Evolutionary conservation across 331 rosid genomes (phyloP).

Genomic region (Rosa hybrid): DNA sequence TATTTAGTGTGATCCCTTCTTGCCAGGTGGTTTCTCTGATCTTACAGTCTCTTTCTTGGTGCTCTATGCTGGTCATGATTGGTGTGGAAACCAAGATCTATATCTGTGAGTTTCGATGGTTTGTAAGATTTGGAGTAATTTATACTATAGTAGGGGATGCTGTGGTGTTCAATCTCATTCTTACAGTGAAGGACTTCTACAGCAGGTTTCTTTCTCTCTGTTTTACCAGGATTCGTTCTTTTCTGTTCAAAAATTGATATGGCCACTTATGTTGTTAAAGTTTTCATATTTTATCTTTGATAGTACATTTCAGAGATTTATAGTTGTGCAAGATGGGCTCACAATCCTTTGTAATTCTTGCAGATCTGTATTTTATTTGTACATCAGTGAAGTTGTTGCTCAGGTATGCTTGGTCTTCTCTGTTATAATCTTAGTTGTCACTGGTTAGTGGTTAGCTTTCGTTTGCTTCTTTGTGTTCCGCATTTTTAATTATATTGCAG

Average conservation of each 20-base stretch:
- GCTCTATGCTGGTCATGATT: slow-evolving; percentile 76
- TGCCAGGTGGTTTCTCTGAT: slow-evolving; percentile 66
- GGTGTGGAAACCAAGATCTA: slow-evolving; percentile 76
- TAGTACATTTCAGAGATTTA: background rate
- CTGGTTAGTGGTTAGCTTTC: background rate
- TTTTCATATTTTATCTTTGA: background rate
- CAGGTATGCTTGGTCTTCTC: slow-evolving; percentile 54
- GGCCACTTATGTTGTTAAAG: background rate
- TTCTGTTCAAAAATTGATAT: background rate
- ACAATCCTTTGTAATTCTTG: slow-evolving; percentile 28
- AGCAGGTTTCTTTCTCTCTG: slow-evolving; percentile 54
- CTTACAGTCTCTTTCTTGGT: slow-evolving; percentile 74
- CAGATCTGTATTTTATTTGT: slow-evolving; percentile 73
- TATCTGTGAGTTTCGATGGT: slow-evolving; percentile 80
- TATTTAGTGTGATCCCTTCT: slow-evolving; percentile 17
- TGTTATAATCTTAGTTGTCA: background rate
- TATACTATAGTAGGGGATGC: slow-evolving; percentile 75
- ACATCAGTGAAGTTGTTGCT: slow-evolving; percentile 71
- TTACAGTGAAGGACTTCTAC: slow-evolving; percentile 60
- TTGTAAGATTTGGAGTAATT: slow-evolving; percentile 75
- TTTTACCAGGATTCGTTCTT: slow-evolving; percentile 14
- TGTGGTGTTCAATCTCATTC: slow-evolving; percentile 73
- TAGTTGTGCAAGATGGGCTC: slow-evolving; percentile 16
- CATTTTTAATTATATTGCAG: background rate
- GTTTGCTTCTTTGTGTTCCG: background rate